These are phyloP conservation scores for Lepidium sativum DNA, from an alignment of 345 rosid genomes.

Conservation along the genomic window DNA sequence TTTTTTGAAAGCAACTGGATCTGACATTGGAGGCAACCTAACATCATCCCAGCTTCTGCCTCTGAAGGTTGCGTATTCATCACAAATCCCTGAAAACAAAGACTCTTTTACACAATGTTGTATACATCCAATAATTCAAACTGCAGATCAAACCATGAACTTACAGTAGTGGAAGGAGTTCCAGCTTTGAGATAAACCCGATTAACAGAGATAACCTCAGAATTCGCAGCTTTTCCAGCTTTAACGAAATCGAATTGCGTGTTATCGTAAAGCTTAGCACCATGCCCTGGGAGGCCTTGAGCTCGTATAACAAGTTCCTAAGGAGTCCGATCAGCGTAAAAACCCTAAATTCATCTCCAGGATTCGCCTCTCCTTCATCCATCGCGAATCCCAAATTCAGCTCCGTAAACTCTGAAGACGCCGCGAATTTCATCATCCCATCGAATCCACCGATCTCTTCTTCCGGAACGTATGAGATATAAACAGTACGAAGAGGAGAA, in stretches of 20 bases:
- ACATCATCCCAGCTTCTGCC: conserved; percentile 86
- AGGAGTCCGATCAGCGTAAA: conserved; percentile 66
- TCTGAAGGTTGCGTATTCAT: conserved; percentile 95
- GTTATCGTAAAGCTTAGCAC: conserved; percentile 69
- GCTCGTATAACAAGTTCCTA: conserved; percentile 55
- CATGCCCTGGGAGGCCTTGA: conserved; percentile 67
- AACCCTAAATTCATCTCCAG: conserved; percentile 53
- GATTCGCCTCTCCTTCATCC: conserved; percentile 87
- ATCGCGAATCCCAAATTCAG: conserved; percentile 69
- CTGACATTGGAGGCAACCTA: conserved; percentile 71
- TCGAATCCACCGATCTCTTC: conserved; percentile 76
- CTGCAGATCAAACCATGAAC: background rate
- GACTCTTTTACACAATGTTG: background rate
- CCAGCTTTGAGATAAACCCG: conserved; percentile 85
- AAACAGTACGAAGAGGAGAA: conserved; percentile 49
- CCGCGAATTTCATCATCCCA: conserved; percentile 54
- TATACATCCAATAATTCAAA: background rate
- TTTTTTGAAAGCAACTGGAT: conserved; percentile 50
- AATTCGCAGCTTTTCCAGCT: conserved; percentile 53
- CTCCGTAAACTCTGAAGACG: conserved; percentile 48
- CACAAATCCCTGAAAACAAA: conserved; percentile 52
- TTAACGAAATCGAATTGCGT: conserved; percentile 65
- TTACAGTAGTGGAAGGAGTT: conserved; percentile 53
- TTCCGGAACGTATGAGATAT: conserved; percentile 63
- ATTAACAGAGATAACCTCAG: conserved; percentile 81